Evolutionary conservation across 169 alveolate species (phyloP).

Genomic region (Eimeria brunetti): DNA sequence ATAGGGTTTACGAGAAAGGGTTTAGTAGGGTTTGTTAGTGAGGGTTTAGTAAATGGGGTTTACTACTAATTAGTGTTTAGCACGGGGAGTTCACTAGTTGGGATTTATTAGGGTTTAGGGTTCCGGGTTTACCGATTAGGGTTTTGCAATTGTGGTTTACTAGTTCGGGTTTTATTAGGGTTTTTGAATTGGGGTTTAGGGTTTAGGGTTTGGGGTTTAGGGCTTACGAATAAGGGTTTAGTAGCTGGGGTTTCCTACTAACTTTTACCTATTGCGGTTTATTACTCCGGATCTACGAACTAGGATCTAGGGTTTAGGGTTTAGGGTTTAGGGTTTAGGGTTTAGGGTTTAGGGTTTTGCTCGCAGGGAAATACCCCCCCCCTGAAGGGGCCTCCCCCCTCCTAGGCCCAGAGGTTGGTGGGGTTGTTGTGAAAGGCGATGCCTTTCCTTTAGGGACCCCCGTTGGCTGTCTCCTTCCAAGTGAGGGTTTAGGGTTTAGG

Average conservation of each 20-base stretch:
- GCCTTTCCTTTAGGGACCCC: background rate
- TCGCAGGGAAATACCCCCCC: conserved; percentile 61
- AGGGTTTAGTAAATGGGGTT: conserved; percentile 23
- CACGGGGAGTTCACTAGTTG: too few species aligned
- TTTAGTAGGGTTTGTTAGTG: background rate
- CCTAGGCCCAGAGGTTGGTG: conserved; percentile 66
- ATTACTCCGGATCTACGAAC: background rate
- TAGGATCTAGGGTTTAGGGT: conserved; percentile 12
- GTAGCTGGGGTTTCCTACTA: too few species aligned
- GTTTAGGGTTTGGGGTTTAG: too few species aligned
- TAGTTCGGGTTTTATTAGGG: too few species aligned
- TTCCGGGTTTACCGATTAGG: too few species aligned
- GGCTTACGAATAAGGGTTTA: too few species aligned
- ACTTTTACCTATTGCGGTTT: background rate
- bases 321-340: conserved; percentile 44
- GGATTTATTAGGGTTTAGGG: too few species aligned
- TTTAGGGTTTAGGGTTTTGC: background rate
- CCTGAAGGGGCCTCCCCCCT: conserved; percentile 31
- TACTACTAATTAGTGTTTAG: too few species aligned
- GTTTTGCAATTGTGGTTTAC: too few species aligned
- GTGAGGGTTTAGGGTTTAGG: background rate
- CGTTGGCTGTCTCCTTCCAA: conserved; percentile 19
- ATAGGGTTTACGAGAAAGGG: background rate
- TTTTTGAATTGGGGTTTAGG: too few species aligned
- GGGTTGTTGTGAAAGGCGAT: conserved; percentile 29